Evolutionary conservation across 768 basidiomycete species (phyloP), one percentile per base, ranked within the genome.

Genomic region (Artomyces pyxidatus): DNA sequence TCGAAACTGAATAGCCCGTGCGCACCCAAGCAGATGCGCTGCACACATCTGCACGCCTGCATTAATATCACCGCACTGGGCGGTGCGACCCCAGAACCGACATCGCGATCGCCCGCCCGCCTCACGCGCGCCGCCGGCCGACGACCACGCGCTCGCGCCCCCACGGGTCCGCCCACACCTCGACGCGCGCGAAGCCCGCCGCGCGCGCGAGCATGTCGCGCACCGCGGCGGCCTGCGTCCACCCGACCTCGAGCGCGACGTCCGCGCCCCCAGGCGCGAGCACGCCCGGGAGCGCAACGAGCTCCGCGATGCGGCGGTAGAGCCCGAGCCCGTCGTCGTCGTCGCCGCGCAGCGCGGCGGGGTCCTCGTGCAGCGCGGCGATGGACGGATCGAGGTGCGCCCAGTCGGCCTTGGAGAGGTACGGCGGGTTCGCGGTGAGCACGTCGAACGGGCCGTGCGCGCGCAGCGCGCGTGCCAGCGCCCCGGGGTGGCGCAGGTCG

Each of bases 391-490:
- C 76, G 28, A 97, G 74, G 21, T 58, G 45, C 37, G 76, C 65
- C 61, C 83, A 94, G 51, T 85, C 83, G 32, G 65, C 56, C 53
- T 64, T 72, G 30, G 91, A 72, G 55, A 97, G 87, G 66, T 96
- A 97, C 9, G 90, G 87, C 22, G 88, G 87, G 66, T 93, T 94
- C 14, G 83, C 78, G 10, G 89, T 90, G 59, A 93, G 69, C 49
- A 93, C 68, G 66, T 90, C 83, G 66, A 82, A 88, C 2, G 84
- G 78, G 19, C 57, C 47, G 38, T 45, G 30, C 32, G 51, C 40
- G 65, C 71, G 42, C 4, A 40, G 39, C 1, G 51, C 48, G 35
- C 51, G 50, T 42, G 44, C 53, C 12, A 53, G 48, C 12, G 19
- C 32, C 21, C 35, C 23, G 3, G 61, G 63, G 45, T 63, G 60